phyloP scores from a whole-genome alignment of 768 basidiomycete genomes.

The Pulveroboletus sp. region DNA sequence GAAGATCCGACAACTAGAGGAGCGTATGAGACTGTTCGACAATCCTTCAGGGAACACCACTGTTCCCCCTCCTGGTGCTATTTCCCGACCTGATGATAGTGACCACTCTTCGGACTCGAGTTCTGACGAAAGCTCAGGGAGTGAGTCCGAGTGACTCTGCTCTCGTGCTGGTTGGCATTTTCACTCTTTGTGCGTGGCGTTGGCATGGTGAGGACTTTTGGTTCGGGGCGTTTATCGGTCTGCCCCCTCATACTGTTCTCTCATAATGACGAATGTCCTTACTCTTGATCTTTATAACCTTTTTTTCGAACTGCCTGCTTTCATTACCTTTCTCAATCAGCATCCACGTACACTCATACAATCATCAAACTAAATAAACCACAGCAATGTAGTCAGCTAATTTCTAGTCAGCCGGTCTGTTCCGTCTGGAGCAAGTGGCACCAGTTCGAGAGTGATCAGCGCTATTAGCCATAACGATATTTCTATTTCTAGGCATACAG shows the following conservation, averaged over 20 bases:
- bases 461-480: too few relatives aligned
- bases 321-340: conserved; percentile 25
- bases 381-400: conserved; percentile 50
- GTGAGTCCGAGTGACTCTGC: conserved; percentile 67
- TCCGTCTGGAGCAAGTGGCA: conserved; percentile 22
- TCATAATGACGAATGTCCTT: conserved; percentile 24
- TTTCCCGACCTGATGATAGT: conserved; percentile 43
- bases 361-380: conserved; percentile 39
- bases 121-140: conserved; percentile 76
- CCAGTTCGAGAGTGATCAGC: conserved; percentile 2
- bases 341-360: conserved; percentile 38
- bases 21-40: conserved; percentile 81
- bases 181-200: conserved; percentile 8
- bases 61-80: conserved; percentile 33
- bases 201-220: conserved; percentile 24
- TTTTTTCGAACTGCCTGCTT: conserved; percentile 23
- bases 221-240: conserved; percentile 11
- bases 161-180: conserved; percentile 11
- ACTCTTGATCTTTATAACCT: conserved; percentile 37
- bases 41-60: conserved; percentile 41
- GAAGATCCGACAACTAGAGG: conserved; percentile 89
- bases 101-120: conserved; percentile 79
- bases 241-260: conserved; percentile 24
- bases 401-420: conserved; percentile 30
- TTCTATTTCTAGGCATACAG: neutral